phyloP scores from a whole-genome alignment of 768 basidiomycete species.

The Boletus vinaceobasis region DNA sequence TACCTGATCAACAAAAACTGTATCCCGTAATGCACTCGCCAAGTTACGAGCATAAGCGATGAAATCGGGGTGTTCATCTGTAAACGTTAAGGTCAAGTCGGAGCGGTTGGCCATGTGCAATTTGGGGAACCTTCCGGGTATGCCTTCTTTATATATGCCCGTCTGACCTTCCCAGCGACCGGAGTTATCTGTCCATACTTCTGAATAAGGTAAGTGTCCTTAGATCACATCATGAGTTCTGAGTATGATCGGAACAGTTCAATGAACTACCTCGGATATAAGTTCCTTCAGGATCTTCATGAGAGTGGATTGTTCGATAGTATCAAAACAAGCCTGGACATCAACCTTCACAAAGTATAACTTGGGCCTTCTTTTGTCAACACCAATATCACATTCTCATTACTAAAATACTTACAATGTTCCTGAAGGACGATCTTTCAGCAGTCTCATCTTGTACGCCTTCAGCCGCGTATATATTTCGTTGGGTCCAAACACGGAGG shows the following conservation, averaged over 20 bases:
- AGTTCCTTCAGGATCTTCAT: slow-evolving; percentile 71
- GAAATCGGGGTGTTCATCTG: slow-evolving; percentile 79
- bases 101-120: neutral
- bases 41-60: slow-evolving; percentile 64
- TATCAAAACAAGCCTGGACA: slow-evolving; percentile 95
- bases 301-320: slow-evolving; percentile 85
- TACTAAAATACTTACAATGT: slow-evolving; percentile 45
- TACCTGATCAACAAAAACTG: slow-evolving; percentile 86
- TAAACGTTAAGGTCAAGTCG: neutral
- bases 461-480: slow-evolving; percentile 79
- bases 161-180: slow-evolving; percentile 52
- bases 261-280: slow-evolving; percentile 58
- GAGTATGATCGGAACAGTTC: neutral
- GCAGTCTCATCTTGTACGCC: slow-evolving; percentile 56
- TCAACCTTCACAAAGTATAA: slow-evolving; percentile 97
- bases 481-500: slow-evolving; percentile 78
- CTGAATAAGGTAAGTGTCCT: slow-evolving; percentile 75
- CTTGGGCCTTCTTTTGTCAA: slow-evolving; percentile 55
- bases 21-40: slow-evolving; percentile 63
- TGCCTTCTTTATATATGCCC: slow-evolving; percentile 58
- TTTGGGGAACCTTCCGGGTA: slow-evolving; percentile 54
- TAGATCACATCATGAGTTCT: neutral
- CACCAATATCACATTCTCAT: neutral
- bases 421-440: slow-evolving; percentile 36
- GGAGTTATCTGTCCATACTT: slow-evolving; percentile 65